Base-by-base conservation (phyloP, 2,329 filamentous ascomycete species). In the Lasiodiplodia sp. region DNA sequence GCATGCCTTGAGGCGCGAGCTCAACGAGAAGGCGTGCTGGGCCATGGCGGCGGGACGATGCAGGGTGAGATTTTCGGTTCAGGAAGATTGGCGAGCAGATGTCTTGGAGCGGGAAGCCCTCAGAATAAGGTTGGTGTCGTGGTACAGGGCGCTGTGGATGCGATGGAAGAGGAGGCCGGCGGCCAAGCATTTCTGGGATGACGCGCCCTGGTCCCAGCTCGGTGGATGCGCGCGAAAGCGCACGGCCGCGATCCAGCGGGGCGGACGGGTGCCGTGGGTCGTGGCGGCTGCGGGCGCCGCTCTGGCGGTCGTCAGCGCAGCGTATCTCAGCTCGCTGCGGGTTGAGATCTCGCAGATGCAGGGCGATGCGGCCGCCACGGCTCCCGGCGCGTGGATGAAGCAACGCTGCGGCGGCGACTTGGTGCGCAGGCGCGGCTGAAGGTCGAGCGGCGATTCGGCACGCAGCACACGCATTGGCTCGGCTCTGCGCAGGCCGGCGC, bases 1-100 rank as follows among this genome's bases (percentile, higher is more conserved):
- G 75, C 75, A 47, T 72, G 75, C 80, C 77, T 80, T 79, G 69
- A 81, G 77, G 70, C 82, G 80, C 66, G 79, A 81, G 63, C 80
- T 78, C 70, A 85, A 79, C 71, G 81, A 81, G 72, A 80, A 79
- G 16, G 75, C 70, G 44, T 57, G 55, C 14, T 57, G 57, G 23
- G 60, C 60, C 60, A 64, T 64, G 60, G 47, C 28, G 11, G 25
- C 44, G 60, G 60, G 60, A 52, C 28, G 63, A 34, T 44, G 47
- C 51, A 56, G 49, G 63, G 63, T 34, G 51, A 56, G 56, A 62
- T 68, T 68, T 34, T 47, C 23, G 44, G 40, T 47, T 58, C 28
- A 31, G 60, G 18, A 8, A 64, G 60, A 64, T 64, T 64, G 60
- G 44, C 60, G 47, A 64, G 60, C 60, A 64, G 60, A 64, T 64